phyloP scores from a whole-genome alignment of 768 basidiomycete species.

The Boletus patriciae region DNA sequence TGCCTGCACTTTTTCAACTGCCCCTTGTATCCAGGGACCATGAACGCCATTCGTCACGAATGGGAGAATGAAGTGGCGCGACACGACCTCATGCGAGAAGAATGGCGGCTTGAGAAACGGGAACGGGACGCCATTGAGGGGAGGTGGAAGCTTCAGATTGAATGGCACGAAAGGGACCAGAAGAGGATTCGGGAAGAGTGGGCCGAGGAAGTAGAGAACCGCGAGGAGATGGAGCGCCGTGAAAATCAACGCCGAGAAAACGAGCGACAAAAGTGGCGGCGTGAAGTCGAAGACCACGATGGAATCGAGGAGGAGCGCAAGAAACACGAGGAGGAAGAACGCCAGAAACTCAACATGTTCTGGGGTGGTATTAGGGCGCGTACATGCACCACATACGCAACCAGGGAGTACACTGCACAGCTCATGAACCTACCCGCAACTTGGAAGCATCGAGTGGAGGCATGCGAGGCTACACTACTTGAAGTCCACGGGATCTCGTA shows the following conservation, averaged over 20 bases:
- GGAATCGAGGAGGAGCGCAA: neutral
- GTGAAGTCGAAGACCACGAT: slow-evolving; percentile 20
- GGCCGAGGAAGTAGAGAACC: neutral
- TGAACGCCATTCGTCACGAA: slow-evolving; percentile 6
- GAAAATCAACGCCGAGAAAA: neutral
- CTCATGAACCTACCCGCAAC: no score
- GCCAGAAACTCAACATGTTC: slow-evolving; percentile 27
- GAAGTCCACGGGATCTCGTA: slow-evolving; percentile 23
- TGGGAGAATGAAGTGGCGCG: slow-evolving; percentile 7
- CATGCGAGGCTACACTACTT: slow-evolving; percentile 10
- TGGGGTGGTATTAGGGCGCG: slow-evolving; percentile 18
- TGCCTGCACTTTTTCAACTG: slow-evolving; percentile 7
- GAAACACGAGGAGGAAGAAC: slow-evolving; percentile 25
- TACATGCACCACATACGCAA: slow-evolving; percentile 27
- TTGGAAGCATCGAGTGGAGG: no score
- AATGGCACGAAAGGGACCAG: slow-evolving; percentile 10
- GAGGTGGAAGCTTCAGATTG: slow-evolving; percentile 10
- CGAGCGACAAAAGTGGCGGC: slow-evolving; percentile 15
- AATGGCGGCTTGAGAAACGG: slow-evolving; percentile 10
- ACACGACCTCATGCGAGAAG: neutral
- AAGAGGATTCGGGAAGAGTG: neutral
- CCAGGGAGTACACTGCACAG: slow-evolving; percentile 7
- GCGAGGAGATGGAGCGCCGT: slow-evolving; percentile 2
- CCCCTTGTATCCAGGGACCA: slow-evolving; percentile 11
- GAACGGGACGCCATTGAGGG: neutral